phyloP scores from a whole-genome alignment of 768 basidiomycete species.

The Mycena epipterygia region DNA sequence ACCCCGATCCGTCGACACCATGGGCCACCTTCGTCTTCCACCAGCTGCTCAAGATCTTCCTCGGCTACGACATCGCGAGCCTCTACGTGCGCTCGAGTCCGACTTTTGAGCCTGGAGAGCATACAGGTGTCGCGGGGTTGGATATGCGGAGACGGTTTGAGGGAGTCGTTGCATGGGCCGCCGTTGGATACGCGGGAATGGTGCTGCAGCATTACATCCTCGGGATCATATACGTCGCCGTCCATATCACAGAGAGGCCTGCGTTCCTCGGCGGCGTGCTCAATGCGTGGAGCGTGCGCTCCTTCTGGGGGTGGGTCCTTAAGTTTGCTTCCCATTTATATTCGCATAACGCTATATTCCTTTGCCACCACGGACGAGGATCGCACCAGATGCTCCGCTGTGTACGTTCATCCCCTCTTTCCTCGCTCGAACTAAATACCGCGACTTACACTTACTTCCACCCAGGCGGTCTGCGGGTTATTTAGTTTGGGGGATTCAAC shows the following conservation, averaged over 20 bases:
- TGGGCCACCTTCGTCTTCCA: background rate
- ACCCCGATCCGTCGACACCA: background rate
- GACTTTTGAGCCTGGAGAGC: background rate
- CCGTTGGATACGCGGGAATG: constrained; percentile 7
- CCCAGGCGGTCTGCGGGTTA: background rate
- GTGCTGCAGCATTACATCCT: constrained; percentile 6
- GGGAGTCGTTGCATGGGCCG: background rate
- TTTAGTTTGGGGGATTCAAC: too few relatives aligned
- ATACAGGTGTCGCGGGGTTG: background rate
- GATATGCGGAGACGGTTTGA: background rate
- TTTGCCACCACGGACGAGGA: background rate
- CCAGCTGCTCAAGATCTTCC: background rate
- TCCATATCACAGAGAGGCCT: background rate
- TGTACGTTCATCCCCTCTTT: too few relatives aligned
- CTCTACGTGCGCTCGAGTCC: background rate
- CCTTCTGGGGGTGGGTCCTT: constrained; percentile 9
- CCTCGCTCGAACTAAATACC: background rate
- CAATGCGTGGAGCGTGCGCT: background rate
- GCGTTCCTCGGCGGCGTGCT: background rate
- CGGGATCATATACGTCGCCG: background rate
- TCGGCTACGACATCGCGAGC: constrained; percentile 7
- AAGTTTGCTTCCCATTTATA: too few relatives aligned
- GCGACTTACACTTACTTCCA: background rate
- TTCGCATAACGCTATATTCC: background rate
- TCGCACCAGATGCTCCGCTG: constrained; percentile 6